Base-by-base conservation (phyloP, 495 filamentous ascomycete genomes). In the Filosporella fistucella region DNA sequence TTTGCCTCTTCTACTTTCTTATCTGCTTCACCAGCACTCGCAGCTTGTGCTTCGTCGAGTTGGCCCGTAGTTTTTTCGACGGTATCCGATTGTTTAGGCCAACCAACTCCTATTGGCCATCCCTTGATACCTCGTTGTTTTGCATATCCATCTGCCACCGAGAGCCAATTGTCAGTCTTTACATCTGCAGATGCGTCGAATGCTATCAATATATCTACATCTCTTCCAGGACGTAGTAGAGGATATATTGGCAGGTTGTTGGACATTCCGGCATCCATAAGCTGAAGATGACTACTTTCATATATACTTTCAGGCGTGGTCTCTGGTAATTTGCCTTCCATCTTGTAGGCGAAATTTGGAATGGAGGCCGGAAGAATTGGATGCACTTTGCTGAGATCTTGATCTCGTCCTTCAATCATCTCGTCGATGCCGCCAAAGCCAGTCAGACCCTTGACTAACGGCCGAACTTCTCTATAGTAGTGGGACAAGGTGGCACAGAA, bases 201-300 rank as follows among this genome's bases (percentile, higher is more conserved):
- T 14, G 87, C 85, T 18, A 98, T 77, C n/a, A 98, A 70, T 32
- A 98, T 76, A 56, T 98, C 93, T 14, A 97, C 81, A 53, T 93
- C 80, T 22, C 93, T 75, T 3, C 89, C 91, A 0, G 86, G 88
- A 16, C 93, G 78, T 20, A 98, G 81, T 5, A 97, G 75, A 0
- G 93, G 93, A 63, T 98, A 98, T 22, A 95, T 87, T 4, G 93
- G 91, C 3, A 98, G 74, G 56, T 98, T 98, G 62, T 97, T 97
- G 42, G 85, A 89, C 91, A 98, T 98, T 11, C 93, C 93, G 5
- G 93, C 89, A 67, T 98, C 93, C 86, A 95, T 96, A 4, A 96
- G 78, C 54, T 93, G 84, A 20, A 97, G 71, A 54, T 88, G 81
- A 26, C 81, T 68, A 16, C 69, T 73, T 38, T 77, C 69, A 57